Base-by-base conservation (phyloP, 1,139 yeast species). In the Yamadazyma conglobata region DNA sequence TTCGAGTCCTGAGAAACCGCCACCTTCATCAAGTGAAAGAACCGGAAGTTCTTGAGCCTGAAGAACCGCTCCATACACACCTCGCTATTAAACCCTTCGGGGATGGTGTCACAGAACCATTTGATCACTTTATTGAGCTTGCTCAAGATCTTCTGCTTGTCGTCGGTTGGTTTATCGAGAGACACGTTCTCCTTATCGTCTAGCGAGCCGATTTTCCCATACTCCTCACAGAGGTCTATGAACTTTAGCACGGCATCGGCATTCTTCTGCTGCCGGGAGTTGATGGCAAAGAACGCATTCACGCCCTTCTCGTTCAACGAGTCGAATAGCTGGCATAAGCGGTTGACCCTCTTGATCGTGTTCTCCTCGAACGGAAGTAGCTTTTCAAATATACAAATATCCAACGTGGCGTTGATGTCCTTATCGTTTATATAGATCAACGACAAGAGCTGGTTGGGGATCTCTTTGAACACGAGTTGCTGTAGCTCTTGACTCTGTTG, bases 361-460 rank as follows among this genome's bases (percentile, higher is more conserved):
- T 72, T 71, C 25, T 70, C 65, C 15, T 63, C 60, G 23, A 76
- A 59, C 0, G 94, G 86, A 10, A 84, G 51, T 2, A 88, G 47
- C 33, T 70, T 66, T 34, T 79, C 86, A 45, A 79, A 72, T 6
- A 87, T 47, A 2, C 72, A 61, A 3, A 60, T 42, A 50, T 88
- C 96, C 11, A 86, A 83, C 14, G 73, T 60, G n/a, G 79, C 70
- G 35, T 80, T 85, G 31, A 87, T 79, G 12, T 66, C 65, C 33
- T 61, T 69, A 46, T 85, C 89, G 51, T 87, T 86, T 40, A 88
- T 82, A 48, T 85, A 88, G 25, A 83, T 67, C 31, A 87, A 67
- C 12, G 79, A 76, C 33, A 88, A 58, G 1, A 88, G 56, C 22
- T 71, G 71, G 31, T 78, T 75, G 2, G 96, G 96, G 15, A 87